Conservation (phyloP, 495 filamentous ascomycete genomes). For the Friedmanniomyces endolithicus region DNA sequence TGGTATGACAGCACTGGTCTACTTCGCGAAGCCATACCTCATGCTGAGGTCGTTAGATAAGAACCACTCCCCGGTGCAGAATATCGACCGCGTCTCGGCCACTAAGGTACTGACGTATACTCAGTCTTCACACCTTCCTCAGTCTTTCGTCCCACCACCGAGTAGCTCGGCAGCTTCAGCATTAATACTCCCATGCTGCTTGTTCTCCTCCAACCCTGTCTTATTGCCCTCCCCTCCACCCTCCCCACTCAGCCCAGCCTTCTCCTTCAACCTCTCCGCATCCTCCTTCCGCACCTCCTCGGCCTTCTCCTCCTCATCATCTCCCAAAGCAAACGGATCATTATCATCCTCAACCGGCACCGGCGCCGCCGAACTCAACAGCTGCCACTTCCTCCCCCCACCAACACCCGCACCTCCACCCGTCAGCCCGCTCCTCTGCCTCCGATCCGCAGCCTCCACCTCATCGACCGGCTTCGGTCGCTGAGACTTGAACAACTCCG, state of each 20-base stretch:
- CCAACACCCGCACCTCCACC: conserved; percentile 32
- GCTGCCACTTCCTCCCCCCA: conserved; percentile 93
- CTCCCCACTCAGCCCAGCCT: conserved; percentile 8
- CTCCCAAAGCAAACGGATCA: conserved; percentile 91
- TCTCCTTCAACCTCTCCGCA: conserved; percentile 49
- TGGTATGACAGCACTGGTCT: too few species aligned
- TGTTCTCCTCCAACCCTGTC: conserved; percentile 26
- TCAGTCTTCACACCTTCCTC: background rate
- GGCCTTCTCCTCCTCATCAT: conserved; percentile 80
- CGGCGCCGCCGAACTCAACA: conserved; percentile 74
- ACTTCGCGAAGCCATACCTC: too few species aligned
- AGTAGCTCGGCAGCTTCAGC: conserved; percentile 35
- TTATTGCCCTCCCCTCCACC: conserved; percentile 10
- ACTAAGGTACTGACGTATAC: too few species aligned
- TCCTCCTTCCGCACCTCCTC: conserved; percentile 55
- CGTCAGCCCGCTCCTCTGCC: conserved; percentile 17
- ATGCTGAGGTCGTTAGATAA: too few species aligned
- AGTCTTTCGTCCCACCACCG: conserved; percentile 11
- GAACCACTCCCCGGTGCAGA: too few species aligned
- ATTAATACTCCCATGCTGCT: conserved; percentile 34
- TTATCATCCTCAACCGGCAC: conserved; percentile 71
- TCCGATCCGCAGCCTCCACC: conserved; percentile 46
- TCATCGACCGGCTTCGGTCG: conserved; percentile 51
- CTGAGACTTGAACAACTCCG: conserved; percentile 61
- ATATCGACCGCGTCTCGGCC: too few species aligned